Conservation (phyloP, 2,329 filamentous ascomycete species). For the Pseudocercospora pini-densiflorae region DNA sequence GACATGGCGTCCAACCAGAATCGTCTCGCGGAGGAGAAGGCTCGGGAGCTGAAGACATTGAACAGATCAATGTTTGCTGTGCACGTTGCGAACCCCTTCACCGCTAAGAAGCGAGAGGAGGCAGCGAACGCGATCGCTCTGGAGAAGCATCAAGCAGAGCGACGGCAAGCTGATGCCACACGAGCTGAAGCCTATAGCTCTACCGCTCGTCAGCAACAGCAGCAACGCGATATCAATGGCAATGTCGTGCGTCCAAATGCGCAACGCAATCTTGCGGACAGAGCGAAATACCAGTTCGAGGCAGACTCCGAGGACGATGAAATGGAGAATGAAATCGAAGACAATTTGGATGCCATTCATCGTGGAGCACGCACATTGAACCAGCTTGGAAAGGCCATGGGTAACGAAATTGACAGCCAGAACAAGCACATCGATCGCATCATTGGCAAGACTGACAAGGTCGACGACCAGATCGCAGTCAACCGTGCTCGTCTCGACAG, state of each 20-base stretch:
- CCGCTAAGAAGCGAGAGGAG: constrained; percentile 62
- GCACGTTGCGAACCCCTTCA: constrained; percentile 59
- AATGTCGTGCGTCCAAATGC: constrained; percentile 59
- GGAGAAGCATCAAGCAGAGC: constrained; percentile 64
- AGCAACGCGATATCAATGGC: constrained; percentile 56
- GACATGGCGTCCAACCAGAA: constrained; percentile 76
- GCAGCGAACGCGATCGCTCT: constrained; percentile 71
- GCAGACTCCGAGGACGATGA: constrained; percentile 72
- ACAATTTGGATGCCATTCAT: constrained; percentile 58
- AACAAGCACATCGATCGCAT: constrained; percentile 80
- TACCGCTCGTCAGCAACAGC: constrained; percentile 66
- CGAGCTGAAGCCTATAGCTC: constrained; percentile 57
- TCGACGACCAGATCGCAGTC: constrained; percentile 80
- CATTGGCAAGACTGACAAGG: constrained; percentile 70
- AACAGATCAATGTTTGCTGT: constrained; percentile 88
- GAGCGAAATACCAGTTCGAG: constrained; percentile 77
- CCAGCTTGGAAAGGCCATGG: constrained; percentile 72
- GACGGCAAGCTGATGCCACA: constrained; percentile 61
- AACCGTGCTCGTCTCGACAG: constrained; percentile 74
- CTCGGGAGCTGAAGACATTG: constrained; percentile 79
- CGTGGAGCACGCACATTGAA: constrained; percentile 72
- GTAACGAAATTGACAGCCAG: constrained; percentile 74
- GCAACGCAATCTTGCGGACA: constrained; percentile 59
- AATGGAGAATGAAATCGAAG: constrained; percentile 57
- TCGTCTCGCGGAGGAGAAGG: constrained; percentile 76